Evolutionary conservation across 2,329 filamentous ascomycete genomes (phyloP).

Genomic region (Dactylella cylindrospora): DNA sequence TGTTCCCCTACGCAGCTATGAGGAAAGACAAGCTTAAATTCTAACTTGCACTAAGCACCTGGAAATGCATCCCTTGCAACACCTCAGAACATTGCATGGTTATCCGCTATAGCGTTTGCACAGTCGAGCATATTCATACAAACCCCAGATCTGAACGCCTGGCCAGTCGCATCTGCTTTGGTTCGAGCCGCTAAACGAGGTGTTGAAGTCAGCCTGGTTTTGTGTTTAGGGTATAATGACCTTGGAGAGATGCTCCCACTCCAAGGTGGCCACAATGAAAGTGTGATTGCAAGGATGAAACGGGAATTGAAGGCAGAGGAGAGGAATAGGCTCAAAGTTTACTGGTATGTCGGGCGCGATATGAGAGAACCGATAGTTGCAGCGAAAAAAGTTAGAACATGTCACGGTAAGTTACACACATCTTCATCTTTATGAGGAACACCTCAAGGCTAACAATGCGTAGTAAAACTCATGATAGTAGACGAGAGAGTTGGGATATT

Average conservation of each 20-base stretch:
- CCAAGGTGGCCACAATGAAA: constrained; percentile 38
- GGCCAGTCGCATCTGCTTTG: constrained; percentile 6
- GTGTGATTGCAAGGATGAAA: constrained; percentile 17
- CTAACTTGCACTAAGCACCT: not conserved
- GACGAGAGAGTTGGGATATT: constrained; percentile 33
- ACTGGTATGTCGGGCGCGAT: constrained; percentile 32
- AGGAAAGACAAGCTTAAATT: not conserved
- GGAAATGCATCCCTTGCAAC: constrained; percentile 20
- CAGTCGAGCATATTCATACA: constrained; percentile 26
- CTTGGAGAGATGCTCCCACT: constrained; percentile 35
- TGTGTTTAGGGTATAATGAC: constrained; percentile 40
- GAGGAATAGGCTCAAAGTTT: constrained; percentile 7
- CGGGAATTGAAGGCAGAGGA: constrained; percentile 6
- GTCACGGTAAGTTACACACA: constrained; percentile 23
- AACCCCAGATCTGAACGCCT: constrained; percentile 28
- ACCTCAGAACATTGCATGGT: constrained; percentile 31
- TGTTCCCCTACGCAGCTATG: not conserved
- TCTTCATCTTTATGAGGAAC: not conserved
- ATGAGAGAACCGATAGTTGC: constrained; percentile 21
- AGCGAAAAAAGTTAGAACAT: constrained; percentile 20
- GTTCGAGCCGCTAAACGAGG: constrained; percentile 22
- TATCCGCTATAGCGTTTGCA: constrained; percentile 23
- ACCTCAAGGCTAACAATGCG: not conserved
- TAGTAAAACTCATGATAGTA: constrained; percentile 43
- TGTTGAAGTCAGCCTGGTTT: constrained; percentile 12